A percentile compares a stretch with the other conserved stretches of the same genome.
Conservation (phyloP, 805 yeast species). For the Yamadazyma akitaensis region DNA sequence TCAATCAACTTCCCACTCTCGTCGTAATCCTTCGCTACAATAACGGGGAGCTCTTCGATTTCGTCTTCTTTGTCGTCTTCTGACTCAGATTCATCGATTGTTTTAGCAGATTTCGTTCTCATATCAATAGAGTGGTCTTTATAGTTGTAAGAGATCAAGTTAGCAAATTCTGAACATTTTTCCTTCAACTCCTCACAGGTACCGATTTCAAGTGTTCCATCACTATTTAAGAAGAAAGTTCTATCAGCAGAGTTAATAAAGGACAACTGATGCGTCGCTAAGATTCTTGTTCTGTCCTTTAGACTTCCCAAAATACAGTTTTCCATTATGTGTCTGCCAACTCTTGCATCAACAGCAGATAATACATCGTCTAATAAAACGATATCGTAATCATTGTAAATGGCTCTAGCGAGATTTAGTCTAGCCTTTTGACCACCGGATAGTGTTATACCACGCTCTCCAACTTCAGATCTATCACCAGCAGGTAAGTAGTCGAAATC, state of each 20-base stretch:
- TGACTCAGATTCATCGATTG: slow-evolving; percentile 6
- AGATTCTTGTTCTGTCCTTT: slow-evolving; percentile 26
- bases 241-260: slow-evolving; percentile 28
- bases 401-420: slow-evolving; percentile 33
- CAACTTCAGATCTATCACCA: slow-evolving; percentile 34
- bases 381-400: slow-evolving; percentile 28
- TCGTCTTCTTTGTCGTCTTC: neutral
- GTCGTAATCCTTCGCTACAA: slow-evolving; percentile 15
- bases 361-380: slow-evolving; percentile 33
- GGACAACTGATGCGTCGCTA: slow-evolving; percentile 36
- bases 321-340: slow-evolving; percentile 35
- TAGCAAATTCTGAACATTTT: slow-evolving; percentile 23
- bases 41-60: neutral
- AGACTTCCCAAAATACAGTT: slow-evolving; percentile 25
- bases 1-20: slow-evolving; percentile 26
- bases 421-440: slow-evolving; percentile 41
- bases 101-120: neutral
- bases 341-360: slow-evolving; percentile 37
- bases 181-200: slow-evolving; percentile 22
- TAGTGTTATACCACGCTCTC: slow-evolving; percentile 35
- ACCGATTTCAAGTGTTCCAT: slow-evolving; percentile 28
- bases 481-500: slow-evolving; percentile 30
- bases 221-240: slow-evolving; percentile 28
- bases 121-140: slow-evolving; percentile 10
- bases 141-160: slow-evolving; percentile 23